phyloP scores from a whole-genome alignment of 768 basidiomycete genomes.

The Sporobolomyces phaffii region DNA sequence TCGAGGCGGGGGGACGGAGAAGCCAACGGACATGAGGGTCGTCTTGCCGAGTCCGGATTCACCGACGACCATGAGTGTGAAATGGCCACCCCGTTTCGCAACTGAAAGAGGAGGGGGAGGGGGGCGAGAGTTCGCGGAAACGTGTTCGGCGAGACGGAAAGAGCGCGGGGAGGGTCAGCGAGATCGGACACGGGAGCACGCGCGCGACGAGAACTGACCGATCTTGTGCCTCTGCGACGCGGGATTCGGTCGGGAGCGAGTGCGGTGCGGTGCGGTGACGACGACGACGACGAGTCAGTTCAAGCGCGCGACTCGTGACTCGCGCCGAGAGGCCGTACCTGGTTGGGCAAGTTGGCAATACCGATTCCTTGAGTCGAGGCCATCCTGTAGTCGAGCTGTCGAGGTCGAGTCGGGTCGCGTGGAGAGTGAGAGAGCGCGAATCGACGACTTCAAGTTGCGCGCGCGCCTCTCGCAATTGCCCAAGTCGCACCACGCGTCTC shows the following conservation, averaged over 20 bases:
- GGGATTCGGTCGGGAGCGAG: conserved; percentile 4
- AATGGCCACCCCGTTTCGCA: conserved; percentile 92
- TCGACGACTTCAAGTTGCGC: too few relatives aligned
- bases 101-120: conserved; percentile 50
- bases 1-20: too few relatives aligned
- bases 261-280: neutral
- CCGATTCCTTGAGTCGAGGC: conserved; percentile 47
- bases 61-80: conserved; percentile 99
- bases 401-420: too few relatives aligned
- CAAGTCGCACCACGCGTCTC: too few relatives aligned
- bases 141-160: neutral
- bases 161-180: neutral
- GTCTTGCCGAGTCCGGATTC: conserved; percentile 91
- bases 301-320: too few relatives aligned
- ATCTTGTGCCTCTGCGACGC: conserved; percentile 85
- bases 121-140: too few relatives aligned
- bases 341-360: conserved; percentile 95
- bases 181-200: neutral
- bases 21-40: conserved; percentile 23
- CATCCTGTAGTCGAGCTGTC: too few relatives aligned
- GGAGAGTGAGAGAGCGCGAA: too few relatives aligned
- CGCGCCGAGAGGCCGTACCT: conserved; percentile 54
- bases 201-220: conserved; percentile 29
- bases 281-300: neutral
- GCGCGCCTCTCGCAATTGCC: too few relatives aligned